Base-by-base conservation (phyloP, 441 rosid genomes). In the Eruca vesicaria region DNA sequence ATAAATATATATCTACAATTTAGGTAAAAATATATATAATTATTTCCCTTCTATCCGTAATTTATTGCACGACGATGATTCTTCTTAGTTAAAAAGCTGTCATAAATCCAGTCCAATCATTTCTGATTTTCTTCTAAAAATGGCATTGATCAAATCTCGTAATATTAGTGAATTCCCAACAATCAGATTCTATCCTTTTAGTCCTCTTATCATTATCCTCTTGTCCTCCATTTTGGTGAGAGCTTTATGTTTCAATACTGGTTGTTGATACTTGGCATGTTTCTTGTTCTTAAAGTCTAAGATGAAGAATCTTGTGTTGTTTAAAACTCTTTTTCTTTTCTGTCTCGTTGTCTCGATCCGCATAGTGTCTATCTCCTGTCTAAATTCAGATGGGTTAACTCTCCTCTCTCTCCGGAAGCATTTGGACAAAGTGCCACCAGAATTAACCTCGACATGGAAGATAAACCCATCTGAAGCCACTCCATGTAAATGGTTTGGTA, bases 401-500 rank as follows among this genome's bases (percentile, higher is more conserved):
- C 79, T 90, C 19, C 74, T 86, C 62, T 87, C 89, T 0, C 84
- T 88, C 32, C 16, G 65, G 71, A 68, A 72, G 28, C 84, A 75
- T 69, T 84, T 89, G 88, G 78, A 60, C 14, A 66, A 71, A 56
- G 69, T 84, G 29, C 92, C 91, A 45, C 43, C 84, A 63, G 67
- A 80, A 12, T n/a, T 89, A n/a, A 52, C 60, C 38, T 86, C 84
- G 1, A 71, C 79, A 58, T 92, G 96, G 96, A 72, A 52, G 63
- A 4, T 19, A 38, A 84, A 84, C 66, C 48, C 86, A 48, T 82
- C 90, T 3, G 78, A 83, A 53, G 29, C 85, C 15, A 81, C 72
- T 67, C 89, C 90, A 2, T 92, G 96, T 78, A 71, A 78, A 3
- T 92, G 96, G 96, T 62, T 75, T 0, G 94, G 96, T 58, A 63